Conservation (phyloP, 2,329 filamentous ascomycete genomes). For the Ambrosiella xylebori region DNA sequence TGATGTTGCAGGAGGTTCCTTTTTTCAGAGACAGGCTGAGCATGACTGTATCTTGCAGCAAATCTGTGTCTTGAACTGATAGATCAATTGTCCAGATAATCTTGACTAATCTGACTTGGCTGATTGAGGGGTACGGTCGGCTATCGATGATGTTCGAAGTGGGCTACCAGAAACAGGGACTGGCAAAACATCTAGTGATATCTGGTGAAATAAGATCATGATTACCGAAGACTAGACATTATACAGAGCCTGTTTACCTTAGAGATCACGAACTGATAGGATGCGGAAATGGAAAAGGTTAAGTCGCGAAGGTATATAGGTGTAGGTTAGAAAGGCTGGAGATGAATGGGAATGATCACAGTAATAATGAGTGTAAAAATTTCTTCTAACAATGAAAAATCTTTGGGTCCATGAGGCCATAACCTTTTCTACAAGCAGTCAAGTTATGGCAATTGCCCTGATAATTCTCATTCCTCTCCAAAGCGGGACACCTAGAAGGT, state of each 20-base stretch:
- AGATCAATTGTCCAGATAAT: not conserved
- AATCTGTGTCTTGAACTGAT: not conserved
- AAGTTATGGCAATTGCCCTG: not conserved
- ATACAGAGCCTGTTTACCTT: not conserved
- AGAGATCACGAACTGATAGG: not conserved
- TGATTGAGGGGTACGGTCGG: not conserved
- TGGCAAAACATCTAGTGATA: not conserved
- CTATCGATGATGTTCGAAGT: not conserved
- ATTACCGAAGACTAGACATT: too few species aligned
- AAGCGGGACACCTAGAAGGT: too few species aligned
- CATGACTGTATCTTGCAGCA: not conserved
- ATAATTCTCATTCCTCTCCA: too few species aligned
- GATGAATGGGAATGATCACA: not conserved
- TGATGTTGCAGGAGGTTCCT: too few species aligned
- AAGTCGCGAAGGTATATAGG: not conserved
- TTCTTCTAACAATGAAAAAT: not conserved
- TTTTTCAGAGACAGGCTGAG: not conserved
- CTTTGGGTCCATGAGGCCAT: not conserved
- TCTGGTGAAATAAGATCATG: not conserved
- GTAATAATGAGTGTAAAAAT: not conserved
- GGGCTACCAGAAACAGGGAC: not conserved
- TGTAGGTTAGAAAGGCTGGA: not conserved
- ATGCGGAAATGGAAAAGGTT: not conserved
- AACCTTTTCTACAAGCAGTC: not conserved
- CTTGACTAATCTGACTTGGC: not conserved